Conservation (phyloP, 352 stramenopile species). For the Phytophthora quininea region DNA sequence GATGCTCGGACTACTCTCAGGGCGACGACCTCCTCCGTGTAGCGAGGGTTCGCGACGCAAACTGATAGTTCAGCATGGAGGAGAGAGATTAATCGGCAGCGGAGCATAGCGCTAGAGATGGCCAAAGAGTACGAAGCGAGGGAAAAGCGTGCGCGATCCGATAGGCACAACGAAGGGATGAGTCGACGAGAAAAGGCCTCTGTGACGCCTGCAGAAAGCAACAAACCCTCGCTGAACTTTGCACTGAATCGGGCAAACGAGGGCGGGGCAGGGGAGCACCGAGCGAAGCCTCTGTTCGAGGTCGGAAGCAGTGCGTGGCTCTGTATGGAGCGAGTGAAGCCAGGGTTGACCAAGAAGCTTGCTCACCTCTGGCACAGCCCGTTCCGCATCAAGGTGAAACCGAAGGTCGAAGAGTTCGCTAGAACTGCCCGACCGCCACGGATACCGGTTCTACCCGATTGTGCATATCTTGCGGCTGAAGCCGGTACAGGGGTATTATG, state of each 20-base stretch:
- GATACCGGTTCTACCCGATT: slow-evolving; percentile 7
- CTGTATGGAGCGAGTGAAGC: slow-evolving; percentile 2
- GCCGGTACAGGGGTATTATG: not conserved
- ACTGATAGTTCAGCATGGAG: not conserved
- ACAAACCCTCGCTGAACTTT: not conserved
- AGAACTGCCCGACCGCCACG: slow-evolving; percentile 1
- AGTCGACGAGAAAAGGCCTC: not conserved
- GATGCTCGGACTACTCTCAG: not conserved
- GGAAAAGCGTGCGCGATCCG: not conserved
- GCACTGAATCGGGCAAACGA: too few relatives aligned
- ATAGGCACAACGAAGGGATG: too few relatives aligned
- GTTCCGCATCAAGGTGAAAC: not conserved
- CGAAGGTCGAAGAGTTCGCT: slow-evolving; percentile 11
- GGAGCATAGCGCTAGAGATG: not conserved
- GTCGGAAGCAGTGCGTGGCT: not conserved
- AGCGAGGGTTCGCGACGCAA: not conserved
- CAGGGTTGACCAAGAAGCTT: not conserved
- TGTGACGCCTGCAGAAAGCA: not conserved
- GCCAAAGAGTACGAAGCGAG: slow-evolving; percentile 7
- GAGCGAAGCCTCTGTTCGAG: not conserved
- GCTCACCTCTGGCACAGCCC: slow-evolving; percentile 6
- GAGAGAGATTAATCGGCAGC: not conserved
- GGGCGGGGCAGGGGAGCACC: too few relatives aligned
- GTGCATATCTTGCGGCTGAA: slow-evolving; percentile 11
- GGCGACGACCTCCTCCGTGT: slow-evolving; percentile 2